Percentiles rank a stretch among this genome's conserved stretches.
phyloP scores from a whole-genome alignment of 768 basidiomycete genomes.

The Pleurotus pulmonarius region DNA sequence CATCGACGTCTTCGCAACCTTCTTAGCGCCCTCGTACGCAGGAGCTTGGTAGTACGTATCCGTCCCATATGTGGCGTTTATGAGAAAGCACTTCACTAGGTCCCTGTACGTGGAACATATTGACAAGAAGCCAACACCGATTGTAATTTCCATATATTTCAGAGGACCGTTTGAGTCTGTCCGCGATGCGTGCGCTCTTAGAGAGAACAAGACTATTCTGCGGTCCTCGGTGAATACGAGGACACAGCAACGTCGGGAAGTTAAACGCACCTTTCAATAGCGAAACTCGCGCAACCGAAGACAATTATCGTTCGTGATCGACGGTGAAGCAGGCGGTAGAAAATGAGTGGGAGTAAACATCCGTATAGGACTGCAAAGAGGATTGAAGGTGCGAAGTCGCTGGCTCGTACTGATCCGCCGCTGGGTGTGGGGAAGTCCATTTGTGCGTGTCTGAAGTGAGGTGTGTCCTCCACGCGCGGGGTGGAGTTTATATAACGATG shows the following conservation, averaged over 20 bases:
- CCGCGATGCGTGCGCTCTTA: conserved; percentile 21
- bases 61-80: conserved; percentile 34
- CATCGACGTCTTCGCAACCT: neutral
- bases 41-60: conserved; percentile 24
- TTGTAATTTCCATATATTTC: conserved; percentile 22
- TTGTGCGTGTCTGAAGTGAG: no score
- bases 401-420: conserved; percentile 34
- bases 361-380: conserved; percentile 37
- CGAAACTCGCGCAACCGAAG: conserved; percentile 26
- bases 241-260: neutral
- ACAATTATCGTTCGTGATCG: conserved; percentile 32
- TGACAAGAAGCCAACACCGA: conserved; percentile 29
- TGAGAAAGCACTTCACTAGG: conserved; percentile 32
- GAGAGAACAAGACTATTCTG: conserved; percentile 28
- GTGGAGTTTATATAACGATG: no score
- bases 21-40: conserved; percentile 19
- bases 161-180: conserved; percentile 11
- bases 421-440: conserved; percentile 38
- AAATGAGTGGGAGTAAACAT: conserved; percentile 29
- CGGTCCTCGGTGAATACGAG: neutral
- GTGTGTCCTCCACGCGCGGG: no score
- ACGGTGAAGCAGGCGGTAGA: conserved; percentile 29
- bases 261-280: conserved; percentile 32
- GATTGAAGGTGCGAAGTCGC: conserved; percentile 40
- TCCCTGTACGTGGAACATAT: conserved; percentile 30